phyloP scores from a whole-genome alignment of 1,139 yeast species.

The Scheffersomyces titani region DNA sequence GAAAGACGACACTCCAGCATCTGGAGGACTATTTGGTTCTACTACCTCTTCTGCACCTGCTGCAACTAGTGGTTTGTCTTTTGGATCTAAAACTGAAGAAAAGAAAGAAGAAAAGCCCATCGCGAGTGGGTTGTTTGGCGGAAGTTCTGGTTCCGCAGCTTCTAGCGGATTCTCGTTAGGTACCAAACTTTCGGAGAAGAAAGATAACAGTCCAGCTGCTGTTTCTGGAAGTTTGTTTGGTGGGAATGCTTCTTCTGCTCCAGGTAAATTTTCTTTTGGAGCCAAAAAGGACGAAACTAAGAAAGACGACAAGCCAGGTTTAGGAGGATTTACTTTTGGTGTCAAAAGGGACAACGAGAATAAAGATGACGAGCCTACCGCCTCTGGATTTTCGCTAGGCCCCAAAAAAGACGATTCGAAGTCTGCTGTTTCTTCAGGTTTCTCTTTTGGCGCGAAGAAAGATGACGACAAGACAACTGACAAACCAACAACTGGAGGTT shows the following conservation, averaged over 20 bases:
- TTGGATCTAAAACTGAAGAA: constrained; percentile 22
- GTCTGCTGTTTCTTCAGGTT: constrained; percentile 13
- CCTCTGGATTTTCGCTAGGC: constrained; percentile 10
- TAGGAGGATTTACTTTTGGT: constrained; percentile 23
- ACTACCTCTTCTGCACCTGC: constrained; percentile 11
- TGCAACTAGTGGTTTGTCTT: constrained; percentile 17
- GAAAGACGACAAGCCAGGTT: constrained; percentile 14
- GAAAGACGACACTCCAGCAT: constrained; percentile 16
- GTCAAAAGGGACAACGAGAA: constrained; percentile 13
- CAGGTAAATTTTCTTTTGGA: constrained; percentile 17
- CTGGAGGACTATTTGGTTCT: constrained; percentile 10
- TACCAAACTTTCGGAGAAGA: constrained; percentile 1
- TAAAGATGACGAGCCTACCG: constrained; percentile 13
- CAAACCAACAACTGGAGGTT: constrained; percentile 8
- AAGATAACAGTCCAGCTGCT: constrained; percentile 5
- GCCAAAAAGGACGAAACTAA: constrained; percentile 13
- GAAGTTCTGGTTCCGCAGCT: neutral
- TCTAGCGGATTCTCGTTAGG: no score
- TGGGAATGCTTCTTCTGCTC: constrained; percentile 9
- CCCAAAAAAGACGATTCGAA: constrained; percentile 13
- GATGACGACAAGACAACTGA: constrained; percentile 11
- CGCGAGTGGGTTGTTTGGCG: constrained; percentile 10
- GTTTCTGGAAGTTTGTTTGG: constrained; percentile 10
- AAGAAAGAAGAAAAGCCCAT: constrained; percentile 16
- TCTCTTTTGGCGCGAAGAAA: constrained; percentile 26